phyloP scores from a whole-genome alignment of 2,329 filamentous ascomycete species.

The Orbilia oligospora region DNA sequence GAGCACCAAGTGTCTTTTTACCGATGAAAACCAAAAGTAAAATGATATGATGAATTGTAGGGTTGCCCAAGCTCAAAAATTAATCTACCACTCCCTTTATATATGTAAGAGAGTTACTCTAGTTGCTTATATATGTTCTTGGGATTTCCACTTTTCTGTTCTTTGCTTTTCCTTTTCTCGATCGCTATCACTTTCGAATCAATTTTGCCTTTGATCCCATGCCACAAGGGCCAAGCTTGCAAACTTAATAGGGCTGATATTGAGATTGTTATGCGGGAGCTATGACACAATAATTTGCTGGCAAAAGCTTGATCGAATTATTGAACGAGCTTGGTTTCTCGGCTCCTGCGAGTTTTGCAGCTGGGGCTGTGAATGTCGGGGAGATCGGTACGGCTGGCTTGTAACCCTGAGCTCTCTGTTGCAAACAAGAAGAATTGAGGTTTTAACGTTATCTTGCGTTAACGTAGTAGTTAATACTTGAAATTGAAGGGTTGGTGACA shows the following conservation, averaged over 20 bases:
- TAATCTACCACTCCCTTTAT: background rate
- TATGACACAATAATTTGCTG: constrained; percentile 26
- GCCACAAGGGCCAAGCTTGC: background rate
- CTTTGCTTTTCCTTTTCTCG: background rate
- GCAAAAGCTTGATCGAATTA: constrained; percentile 33
- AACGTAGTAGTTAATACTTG: background rate
- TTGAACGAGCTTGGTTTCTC: background rate
- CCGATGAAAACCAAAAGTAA: background rate
- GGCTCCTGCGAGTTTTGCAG: constrained; percentile 2
- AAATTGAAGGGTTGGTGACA: constrained; percentile 2
- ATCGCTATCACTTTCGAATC: background rate
- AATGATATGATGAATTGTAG: constrained; percentile 1
- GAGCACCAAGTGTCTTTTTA: background rate
- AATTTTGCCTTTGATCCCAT: background rate
- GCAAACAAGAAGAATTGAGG: background rate
- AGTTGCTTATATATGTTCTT: too few species aligned
- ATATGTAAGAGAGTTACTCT: too few species aligned
- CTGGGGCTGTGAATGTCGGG: constrained; percentile 4
- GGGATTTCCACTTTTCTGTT: background rate
- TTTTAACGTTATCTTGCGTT: constrained; percentile 1
- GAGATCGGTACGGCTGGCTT: constrained; percentile 24
- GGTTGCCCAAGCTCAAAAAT: background rate
- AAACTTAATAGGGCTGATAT: constrained; percentile 41
- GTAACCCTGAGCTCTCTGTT: background rate
- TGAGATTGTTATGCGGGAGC: background rate